These are phyloP conservation scores for Termitomyces sp. DNA, from an alignment of 768 basidiomycete species.

Conservation along the genomic window DNA sequence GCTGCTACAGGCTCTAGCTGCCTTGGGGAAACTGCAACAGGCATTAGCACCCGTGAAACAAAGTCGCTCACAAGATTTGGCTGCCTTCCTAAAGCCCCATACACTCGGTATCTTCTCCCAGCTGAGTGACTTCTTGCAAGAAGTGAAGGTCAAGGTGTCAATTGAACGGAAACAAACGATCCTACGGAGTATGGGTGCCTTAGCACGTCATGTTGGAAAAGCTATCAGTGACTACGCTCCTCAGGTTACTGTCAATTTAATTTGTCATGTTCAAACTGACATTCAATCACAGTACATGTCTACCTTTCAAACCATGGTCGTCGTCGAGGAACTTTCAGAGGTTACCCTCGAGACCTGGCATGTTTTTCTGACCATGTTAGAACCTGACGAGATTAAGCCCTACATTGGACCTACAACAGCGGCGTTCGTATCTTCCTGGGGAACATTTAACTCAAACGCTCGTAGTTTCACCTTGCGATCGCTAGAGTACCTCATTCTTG, in stretches of 20 bases:
- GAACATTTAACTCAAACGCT: constrained; percentile 48
- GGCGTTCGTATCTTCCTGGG: constrained; percentile 78
- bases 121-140: constrained; percentile 85
- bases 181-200: constrained; percentile 69
- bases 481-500: constrained; percentile 67
- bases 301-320: constrained; percentile 87
- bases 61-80: constrained; percentile 36
- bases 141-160: constrained; percentile 74
- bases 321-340: constrained; percentile 68
- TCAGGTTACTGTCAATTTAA: constrained; percentile 54
- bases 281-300: constrained; percentile 77
- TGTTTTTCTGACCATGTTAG: constrained; percentile 67
- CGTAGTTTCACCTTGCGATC: constrained; percentile 53
- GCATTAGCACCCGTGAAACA: constrained; percentile 32
- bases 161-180: constrained; percentile 69
- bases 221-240: constrained; percentile 76
- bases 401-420: constrained; percentile 88
- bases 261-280: background rate
- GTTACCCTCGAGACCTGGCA: constrained; percentile 81
- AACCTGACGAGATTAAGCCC: constrained; percentile 69
- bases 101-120: constrained; percentile 84
- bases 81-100: constrained; percentile 64
- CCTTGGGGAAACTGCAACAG: constrained; percentile 40
- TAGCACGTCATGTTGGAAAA: constrained; percentile 69
- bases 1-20: constrained; percentile 29